Percentiles rank a stretch among this genome's conserved stretches.
Conservation (phyloP, 2,329 filamentous ascomycete species). For the Colletotrichum truncatum region DNA sequence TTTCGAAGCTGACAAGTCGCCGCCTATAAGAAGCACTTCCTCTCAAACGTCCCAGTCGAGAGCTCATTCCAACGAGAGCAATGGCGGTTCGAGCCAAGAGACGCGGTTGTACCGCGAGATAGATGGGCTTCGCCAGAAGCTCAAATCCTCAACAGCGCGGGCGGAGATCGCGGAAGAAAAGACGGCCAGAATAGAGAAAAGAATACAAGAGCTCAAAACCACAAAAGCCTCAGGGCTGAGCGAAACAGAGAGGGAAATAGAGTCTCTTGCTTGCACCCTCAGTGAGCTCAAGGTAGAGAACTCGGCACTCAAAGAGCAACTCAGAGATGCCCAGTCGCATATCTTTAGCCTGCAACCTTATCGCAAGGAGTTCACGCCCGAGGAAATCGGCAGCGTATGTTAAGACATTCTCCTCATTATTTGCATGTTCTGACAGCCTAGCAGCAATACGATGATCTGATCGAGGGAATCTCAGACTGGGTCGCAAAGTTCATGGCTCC, state of each 20-base stretch:
- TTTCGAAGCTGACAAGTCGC: constrained; percentile 7
- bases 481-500: constrained; percentile 44
- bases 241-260: constrained; percentile 36
- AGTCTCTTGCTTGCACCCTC: constrained; percentile 33
- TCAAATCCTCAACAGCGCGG: not conserved
- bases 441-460: constrained; percentile 46
- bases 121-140: constrained; percentile 28
- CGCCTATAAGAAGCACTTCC: not conserved
- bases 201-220: constrained; percentile 36
- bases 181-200: constrained; percentile 36
- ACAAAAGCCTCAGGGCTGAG: constrained; percentile 34
- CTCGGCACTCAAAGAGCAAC: constrained; percentile 37
- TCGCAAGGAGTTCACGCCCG: constrained; percentile 45
- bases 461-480: constrained; percentile 46
- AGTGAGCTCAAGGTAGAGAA: constrained; percentile 39
- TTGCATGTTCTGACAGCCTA: constrained; percentile 20
- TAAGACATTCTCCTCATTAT: not conserved
- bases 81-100: not conserved
- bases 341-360: constrained; percentile 53
- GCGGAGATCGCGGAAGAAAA: constrained; percentile 41
- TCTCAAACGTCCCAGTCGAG: not conserved
- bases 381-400: constrained; percentile 46
- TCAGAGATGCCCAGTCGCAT: constrained; percentile 47
- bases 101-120: constrained; percentile 32
- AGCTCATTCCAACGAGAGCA: not conserved